Evolutionary conservation across 2,329 filamentous ascomycete genomes (phyloP), one percentile per base, ranked within the genome.

Genomic region (Colletotrichum phormii): DNA sequence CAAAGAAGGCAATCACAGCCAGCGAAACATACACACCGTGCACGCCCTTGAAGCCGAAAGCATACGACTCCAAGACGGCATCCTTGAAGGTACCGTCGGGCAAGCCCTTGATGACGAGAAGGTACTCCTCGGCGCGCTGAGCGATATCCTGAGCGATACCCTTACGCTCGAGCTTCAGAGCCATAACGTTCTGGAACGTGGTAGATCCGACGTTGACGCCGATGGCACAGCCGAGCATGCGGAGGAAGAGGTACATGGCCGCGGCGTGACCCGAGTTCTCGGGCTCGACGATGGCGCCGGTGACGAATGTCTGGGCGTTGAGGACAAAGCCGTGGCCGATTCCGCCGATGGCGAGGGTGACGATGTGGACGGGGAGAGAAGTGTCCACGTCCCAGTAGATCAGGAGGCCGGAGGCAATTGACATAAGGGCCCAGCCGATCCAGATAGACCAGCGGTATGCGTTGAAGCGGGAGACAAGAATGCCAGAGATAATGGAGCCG

Each of bases 391-490:
- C 67, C 76, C 76, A 77, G 26, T 63, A 58, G 13, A 77, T 64
- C 58, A 76, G 55, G 1, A 77, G 67, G 11, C 76, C 76, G 22
- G 67, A 67, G 1, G 72, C 75, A 3, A 77, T 26, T 1, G 54
- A 35, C 29, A 73, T 67, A 11, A 74, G 42, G 12, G 78, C 75
- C 81, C 83, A 85, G 22, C 83, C 83, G 54, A 77, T 70, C 77
- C 80, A 81, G 69, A 84, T 80, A 15, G 82, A 77, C 81, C 81
- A 83, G 35, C 83, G 81, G 75, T 79, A 83, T 63, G 75, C 78
- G 37, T 81, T 81, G 54, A 77, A 77, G 1, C 78, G 77, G 1
- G 81, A 79, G 1, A 81, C 78, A 4, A 81, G 60, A 18, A 79
- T 59, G 9, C 78, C 79, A 22, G 78, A 77, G 37, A 83, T 67